phyloP scores from a whole-genome alignment of 2,329 filamentous ascomycete genomes.

The Claviceps pusilla region DNA sequence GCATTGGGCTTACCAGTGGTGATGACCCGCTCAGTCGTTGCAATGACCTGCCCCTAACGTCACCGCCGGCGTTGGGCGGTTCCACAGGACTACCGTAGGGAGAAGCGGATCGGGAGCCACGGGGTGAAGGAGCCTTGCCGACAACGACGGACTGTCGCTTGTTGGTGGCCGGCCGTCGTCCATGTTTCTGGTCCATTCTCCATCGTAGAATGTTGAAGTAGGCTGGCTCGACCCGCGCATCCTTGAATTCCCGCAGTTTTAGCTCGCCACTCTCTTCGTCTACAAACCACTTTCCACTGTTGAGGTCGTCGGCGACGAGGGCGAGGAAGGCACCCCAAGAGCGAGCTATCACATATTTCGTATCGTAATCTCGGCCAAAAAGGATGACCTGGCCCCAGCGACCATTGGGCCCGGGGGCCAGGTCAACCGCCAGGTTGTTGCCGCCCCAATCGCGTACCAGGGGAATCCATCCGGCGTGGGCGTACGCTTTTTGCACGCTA shows the following conservation, averaged over 20 bases:
- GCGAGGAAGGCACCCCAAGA: conserved; percentile 86
- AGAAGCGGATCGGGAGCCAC: conserved; percentile 34
- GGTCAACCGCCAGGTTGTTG: conserved; percentile 88
- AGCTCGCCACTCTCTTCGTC: conserved; percentile 87
- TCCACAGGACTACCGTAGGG: conserved; percentile 54
- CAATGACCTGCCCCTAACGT: conserved; percentile 54
- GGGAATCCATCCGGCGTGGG: conserved; percentile 90
- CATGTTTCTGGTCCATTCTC: conserved; percentile 91
- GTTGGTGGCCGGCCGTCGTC: conserved; percentile 36
- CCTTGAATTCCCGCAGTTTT: conserved; percentile 84
- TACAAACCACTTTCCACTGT: conserved; percentile 77
- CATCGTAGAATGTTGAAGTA: conserved; percentile 93
- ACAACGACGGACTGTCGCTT: conserved; percentile 39
- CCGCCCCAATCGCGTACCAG: conserved; percentile 95
- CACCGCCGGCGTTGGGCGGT: conserved; percentile 26
- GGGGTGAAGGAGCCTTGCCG: conserved; percentile 28
- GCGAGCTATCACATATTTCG: conserved; percentile 87
- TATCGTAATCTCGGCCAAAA: conserved; percentile 94
- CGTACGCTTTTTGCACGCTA: conserved; percentile 81
- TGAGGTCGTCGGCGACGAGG: conserved; percentile 75
- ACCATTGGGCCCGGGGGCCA: conserved; percentile 77
- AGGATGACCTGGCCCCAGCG: conserved; percentile 95
- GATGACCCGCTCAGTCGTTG: conserved; percentile 53
- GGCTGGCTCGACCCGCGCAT: conserved; percentile 71
- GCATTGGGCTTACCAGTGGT: conserved; percentile 48